Evolutionary conservation across 805 yeast genomes (phyloP).

Genomic region (Torulaspora franciscae): DNA sequence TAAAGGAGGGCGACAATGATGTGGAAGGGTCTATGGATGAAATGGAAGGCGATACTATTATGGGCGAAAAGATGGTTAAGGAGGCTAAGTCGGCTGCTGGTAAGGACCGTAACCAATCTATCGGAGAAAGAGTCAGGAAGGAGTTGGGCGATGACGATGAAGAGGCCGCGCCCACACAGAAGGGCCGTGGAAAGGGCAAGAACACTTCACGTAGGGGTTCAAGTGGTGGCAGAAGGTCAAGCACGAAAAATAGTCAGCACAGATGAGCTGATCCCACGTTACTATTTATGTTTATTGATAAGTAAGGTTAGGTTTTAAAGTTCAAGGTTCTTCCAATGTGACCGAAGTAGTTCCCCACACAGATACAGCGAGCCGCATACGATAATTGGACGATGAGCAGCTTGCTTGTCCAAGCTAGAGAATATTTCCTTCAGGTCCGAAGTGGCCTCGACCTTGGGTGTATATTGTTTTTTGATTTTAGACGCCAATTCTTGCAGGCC

Average conservation of each 20-base stretch:
- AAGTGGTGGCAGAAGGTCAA: background rate
- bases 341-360: constrained; percentile 50
- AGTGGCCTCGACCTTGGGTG: constrained; percentile 29
- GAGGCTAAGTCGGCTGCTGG: background rate
- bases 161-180: background rate
- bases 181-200: background rate
- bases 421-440: constrained; percentile 30
- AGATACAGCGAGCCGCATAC: constrained; percentile 70
- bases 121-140: background rate
- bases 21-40: constrained; percentile 2
- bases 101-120: background rate
- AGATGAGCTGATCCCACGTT: background rate
- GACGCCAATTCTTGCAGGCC: constrained; percentile 26
- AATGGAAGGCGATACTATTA: background rate
- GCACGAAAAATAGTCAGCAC: constrained; percentile 6
- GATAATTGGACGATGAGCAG: constrained; percentile 36
- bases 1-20: constrained; percentile 1
- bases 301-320: background rate
- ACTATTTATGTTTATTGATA: background rate
- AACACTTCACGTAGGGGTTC: background rate
- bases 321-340: constrained; percentile 28
- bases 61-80: background rate
- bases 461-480: constrained; percentile 25
- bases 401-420: constrained; percentile 6
- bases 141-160: background rate